Conservation (phyloP, 257 asterid genomes). For the Gardenia jasminoides region DNA sequence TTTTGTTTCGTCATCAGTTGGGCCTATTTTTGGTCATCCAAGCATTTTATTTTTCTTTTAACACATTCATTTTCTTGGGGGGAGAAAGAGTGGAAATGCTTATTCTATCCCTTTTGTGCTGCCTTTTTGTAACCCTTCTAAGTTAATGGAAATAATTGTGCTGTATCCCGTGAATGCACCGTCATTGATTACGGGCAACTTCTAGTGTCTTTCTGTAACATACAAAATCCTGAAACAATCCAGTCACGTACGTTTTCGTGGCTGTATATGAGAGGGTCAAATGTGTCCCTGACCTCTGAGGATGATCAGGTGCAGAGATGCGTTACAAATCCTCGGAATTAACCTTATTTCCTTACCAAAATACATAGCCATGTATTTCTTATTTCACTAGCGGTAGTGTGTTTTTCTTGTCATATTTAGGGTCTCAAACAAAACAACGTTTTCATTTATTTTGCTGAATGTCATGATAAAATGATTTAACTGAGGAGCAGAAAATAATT, state of each 20-base stretch:
- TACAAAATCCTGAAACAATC: neutral
- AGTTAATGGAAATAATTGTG: constrained; percentile 35
- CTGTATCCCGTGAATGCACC: constrained; percentile 22
- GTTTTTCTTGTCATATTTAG: neutral
- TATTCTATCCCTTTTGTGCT: neutral
- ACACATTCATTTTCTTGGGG: neutral
- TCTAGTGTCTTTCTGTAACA: neutral
- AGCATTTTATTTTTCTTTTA: constrained; percentile 9
- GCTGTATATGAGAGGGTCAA: neutral
- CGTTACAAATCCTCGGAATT: neutral
- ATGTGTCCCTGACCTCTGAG: neutral
- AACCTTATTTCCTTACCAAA: neutral
- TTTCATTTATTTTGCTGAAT: neutral
- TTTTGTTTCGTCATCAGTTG: constrained; percentile 1
- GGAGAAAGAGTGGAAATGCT: constrained; percentile 10
- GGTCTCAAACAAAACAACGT: neutral
- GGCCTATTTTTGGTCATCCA: constrained; percentile 1
- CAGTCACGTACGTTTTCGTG: neutral
- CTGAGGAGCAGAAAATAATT: neutral
- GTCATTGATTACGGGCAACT: constrained; percentile 1
- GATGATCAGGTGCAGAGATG: neutral
- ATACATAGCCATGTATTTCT: neutral
- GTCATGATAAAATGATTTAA: neutral
- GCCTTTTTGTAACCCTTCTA: constrained; percentile 26
- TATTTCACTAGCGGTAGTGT: neutral